Conservation (phyloP, 2,329 filamentous ascomycete species). For the Pseudogymnoascus sp. region DNA sequence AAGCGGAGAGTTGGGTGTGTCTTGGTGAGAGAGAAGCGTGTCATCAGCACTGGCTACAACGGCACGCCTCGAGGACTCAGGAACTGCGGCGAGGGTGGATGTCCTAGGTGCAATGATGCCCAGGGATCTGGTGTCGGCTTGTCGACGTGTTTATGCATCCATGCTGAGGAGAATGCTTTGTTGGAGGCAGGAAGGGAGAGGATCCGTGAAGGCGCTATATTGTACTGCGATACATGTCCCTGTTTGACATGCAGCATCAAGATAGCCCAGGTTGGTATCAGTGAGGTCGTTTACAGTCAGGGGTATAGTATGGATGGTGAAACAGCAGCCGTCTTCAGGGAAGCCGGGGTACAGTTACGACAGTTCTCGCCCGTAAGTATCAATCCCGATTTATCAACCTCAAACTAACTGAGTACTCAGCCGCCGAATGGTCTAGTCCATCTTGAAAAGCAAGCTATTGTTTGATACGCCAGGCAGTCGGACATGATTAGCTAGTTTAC, state of each 20-base stretch:
- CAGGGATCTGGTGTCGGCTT: conserved; percentile 62
- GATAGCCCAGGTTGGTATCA: conserved; percentile 92
- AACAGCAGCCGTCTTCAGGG: conserved; percentile 71
- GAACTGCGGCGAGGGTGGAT: conserved; percentile 92
- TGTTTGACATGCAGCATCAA: conserved; percentile 98
- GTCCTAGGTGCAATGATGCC: conserved; percentile 74
- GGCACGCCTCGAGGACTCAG: conserved; percentile 82
- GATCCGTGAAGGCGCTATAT: conserved; percentile 68
- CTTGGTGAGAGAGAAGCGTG: conserved; percentile 73
- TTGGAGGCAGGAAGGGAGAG: conserved; percentile 89
- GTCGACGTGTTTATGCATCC: conserved; percentile 87
- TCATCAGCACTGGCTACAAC: conserved; percentile 95
- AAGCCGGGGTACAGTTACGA: conserved; percentile 75
- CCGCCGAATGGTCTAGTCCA: conserved; percentile 57
- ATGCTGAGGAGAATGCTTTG: conserved; percentile 95
- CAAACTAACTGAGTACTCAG: conserved; percentile 30
- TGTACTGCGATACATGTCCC: conserved; percentile 95
- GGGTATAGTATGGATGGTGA: conserved; percentile 90
- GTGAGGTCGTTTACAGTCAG: conserved; percentile 89
- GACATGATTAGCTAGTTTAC: background rate
- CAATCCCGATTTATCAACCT: background rate
- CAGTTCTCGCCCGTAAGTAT: conserved; percentile 75
- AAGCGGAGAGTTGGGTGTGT: conserved; percentile 94
- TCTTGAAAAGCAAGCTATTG: conserved; percentile 37
- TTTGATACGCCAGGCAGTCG: background rate